phyloP scores from a whole-genome alignment of 257 asterid genomes.

The Fraxinus americana region DNA sequence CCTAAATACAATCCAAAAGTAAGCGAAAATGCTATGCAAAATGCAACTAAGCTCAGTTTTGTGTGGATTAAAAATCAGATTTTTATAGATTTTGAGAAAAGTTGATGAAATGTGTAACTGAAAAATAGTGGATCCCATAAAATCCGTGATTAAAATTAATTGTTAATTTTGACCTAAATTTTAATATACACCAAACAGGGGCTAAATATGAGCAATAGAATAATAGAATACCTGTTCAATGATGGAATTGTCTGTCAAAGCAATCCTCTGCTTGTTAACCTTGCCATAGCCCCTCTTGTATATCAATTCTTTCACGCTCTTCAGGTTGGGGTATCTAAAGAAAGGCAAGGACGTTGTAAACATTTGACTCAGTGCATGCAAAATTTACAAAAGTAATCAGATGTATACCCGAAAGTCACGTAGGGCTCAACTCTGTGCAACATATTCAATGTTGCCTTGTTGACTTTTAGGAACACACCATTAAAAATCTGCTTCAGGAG shows the following conservation, averaged over 20 bases:
- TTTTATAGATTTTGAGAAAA: too few species aligned
- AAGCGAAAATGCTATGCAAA: neutral
- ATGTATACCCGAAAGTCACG: conserved; percentile 48
- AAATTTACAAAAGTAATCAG: neutral
- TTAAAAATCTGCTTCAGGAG: conserved; percentile 41
- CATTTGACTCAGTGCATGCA: neutral
- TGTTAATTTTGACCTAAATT: too few species aligned
- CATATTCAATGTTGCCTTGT: too few species aligned
- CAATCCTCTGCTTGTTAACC: conserved; percentile 52
- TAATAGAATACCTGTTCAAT: conserved; percentile 43
- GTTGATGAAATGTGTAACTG: too few species aligned
- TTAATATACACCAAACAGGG: too few species aligned
- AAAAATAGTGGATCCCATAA: too few species aligned
- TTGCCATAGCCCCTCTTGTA: conserved; percentile 61
- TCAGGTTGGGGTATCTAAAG: conserved; percentile 54
- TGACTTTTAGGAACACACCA: conserved; percentile 54
- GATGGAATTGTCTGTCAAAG: conserved; percentile 51
- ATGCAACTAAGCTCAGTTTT: neutral
- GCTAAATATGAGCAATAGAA: neutral
- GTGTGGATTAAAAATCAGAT: too few species aligned
- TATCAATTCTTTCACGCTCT: conserved; percentile 53
- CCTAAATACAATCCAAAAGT: conserved; percentile 20
- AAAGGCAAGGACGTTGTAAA: conserved; percentile 1
- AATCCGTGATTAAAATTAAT: too few species aligned
- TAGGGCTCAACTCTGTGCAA: conserved; percentile 59